Conservation (phyloP, 1,284 basidiomycete genomes). For the Tranzscheliella williamsii region DNA sequence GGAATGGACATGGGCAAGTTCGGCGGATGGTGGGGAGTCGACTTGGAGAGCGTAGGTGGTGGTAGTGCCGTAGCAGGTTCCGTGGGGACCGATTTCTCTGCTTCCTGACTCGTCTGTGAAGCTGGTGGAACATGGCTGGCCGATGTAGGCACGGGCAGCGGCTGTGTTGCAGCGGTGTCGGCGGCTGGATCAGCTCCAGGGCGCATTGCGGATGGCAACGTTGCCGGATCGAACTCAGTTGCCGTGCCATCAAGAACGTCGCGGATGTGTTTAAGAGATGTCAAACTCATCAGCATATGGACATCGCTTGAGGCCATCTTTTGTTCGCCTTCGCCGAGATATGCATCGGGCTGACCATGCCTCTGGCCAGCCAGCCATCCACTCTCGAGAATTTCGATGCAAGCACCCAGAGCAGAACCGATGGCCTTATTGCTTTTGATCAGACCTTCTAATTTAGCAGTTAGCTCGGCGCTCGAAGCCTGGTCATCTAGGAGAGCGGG, state of each 20-base stretch:
- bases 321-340: too few relatives aligned
- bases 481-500: too few relatives aligned
- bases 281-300: constrained; percentile 42
- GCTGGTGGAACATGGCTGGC: too few relatives aligned
- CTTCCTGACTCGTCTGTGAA: too few relatives aligned
- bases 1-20: constrained; percentile 60
- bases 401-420: constrained; percentile 27
- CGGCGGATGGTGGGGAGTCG: neutral
- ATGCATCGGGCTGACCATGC: too few relatives aligned
- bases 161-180: too few relatives aligned
- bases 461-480: constrained; percentile 2
- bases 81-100: too few relatives aligned
- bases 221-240: constrained; percentile 42
- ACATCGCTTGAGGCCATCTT: constrained; percentile 27
- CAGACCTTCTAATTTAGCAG: constrained; percentile 15
- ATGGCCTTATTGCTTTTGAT: constrained; percentile 34
- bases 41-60: too few relatives aligned
- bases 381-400: constrained; percentile 35
- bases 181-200: too few relatives aligned
- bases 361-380: constrained; percentile 14
- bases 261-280: constrained; percentile 49
- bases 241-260: constrained; percentile 45
- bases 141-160: too few relatives aligned
- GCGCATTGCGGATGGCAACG: neutral
- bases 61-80: too few relatives aligned